These are phyloP conservation scores for Wallacemonas sp. DNA, from an alignment of 208 protist species.

Conservation along the genomic window DNA sequence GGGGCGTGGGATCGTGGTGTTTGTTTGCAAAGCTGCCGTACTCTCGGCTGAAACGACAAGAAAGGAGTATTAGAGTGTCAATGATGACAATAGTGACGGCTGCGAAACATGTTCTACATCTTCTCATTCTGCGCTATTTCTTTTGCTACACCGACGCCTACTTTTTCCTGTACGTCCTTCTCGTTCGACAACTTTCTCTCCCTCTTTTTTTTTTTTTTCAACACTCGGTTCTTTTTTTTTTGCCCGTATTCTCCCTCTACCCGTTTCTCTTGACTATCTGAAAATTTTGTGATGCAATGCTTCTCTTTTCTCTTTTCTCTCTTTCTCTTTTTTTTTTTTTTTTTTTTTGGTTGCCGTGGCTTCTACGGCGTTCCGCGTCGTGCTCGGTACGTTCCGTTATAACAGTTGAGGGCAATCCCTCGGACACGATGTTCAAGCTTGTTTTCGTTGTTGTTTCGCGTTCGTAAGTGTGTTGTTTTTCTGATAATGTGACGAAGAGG, in stretches of 20 bases:
- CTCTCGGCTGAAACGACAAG: too few species aligned
- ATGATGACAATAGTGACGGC: conserved; percentile 2
- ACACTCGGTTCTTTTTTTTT: too few species aligned
- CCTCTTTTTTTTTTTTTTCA: conserved; percentile 15
- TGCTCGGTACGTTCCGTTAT: background rate
- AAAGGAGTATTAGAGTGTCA: too few species aligned
- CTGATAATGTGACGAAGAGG: background rate
- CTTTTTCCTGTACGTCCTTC: background rate
- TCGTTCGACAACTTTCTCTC: conserved; percentile 8
- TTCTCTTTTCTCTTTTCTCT: conserved; percentile 7
- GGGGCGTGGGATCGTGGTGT: too few species aligned
- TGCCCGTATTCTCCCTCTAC: conserved; percentile 8
- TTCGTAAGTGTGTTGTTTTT: background rate
- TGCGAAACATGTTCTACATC: background rate
- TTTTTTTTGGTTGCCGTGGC: conserved; percentile 14
- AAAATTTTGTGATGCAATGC: too few species aligned
- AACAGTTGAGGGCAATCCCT: background rate
- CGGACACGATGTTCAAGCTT: background rate
- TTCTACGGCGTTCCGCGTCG: too few species aligned
- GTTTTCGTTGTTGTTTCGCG: too few species aligned
- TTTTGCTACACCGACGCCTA: background rate
- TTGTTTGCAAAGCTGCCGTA: too few species aligned
- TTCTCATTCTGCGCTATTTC: background rate
- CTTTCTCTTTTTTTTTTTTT: conserved; percentile 12
- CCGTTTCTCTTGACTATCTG: too few species aligned